Conservation (phyloP, 108 stramenopile genomes). For the Craspedostauros australis region DNA sequence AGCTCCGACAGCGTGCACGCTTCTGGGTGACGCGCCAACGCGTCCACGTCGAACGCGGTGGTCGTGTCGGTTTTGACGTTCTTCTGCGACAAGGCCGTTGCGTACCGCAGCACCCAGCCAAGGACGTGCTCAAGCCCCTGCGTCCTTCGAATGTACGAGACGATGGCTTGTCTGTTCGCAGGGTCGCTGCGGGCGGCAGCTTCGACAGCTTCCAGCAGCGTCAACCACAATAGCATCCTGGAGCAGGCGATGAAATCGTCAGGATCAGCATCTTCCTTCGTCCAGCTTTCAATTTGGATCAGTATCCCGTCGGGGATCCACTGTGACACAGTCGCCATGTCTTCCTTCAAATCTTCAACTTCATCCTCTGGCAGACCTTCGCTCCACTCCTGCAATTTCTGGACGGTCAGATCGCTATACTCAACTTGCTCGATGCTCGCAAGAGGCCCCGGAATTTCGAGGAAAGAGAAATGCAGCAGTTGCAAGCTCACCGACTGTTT, state of each 20-base stretch:
- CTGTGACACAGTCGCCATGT: conserved; percentile 35
- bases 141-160: conserved; percentile 45
- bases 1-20: conserved; percentile 37
- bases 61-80: neutral
- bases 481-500: neutral
- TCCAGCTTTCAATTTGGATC: conserved; percentile 46
- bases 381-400: conserved; percentile 40
- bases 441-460: too few species aligned
- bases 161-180: conserved; percentile 50
- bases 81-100: conserved; percentile 14
- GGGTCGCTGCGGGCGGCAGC: conserved; percentile 45
- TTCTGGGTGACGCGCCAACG: too few species aligned
- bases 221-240: conserved; percentile 56
- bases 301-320: conserved; percentile 58
- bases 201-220: conserved; percentile 46
- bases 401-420: conserved; percentile 23
- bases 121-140: conserved; percentile 15
- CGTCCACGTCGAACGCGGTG: neutral
- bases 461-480: too few species aligned
- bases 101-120: conserved; percentile 27
- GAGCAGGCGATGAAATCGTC: conserved; percentile 30
- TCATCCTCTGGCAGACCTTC: conserved; percentile 49
- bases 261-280: conserved; percentile 16
- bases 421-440: too few species aligned
- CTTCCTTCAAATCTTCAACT: conserved; percentile 63